Conservation (phyloP, 2,329 filamentous ascomycete genomes). For the Intubia oerlemansii region DNA sequence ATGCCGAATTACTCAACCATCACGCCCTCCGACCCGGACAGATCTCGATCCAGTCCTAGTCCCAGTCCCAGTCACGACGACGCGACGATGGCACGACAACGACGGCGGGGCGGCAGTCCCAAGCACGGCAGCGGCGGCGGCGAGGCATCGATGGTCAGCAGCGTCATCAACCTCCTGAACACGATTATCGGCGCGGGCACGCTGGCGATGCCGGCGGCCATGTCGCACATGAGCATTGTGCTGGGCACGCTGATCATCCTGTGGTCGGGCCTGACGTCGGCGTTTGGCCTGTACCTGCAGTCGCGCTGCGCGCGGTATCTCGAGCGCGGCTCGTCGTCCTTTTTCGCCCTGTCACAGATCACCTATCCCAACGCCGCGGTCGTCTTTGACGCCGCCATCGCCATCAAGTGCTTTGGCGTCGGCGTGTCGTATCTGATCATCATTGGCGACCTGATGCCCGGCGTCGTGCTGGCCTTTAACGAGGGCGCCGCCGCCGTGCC, state of each 20-base stretch:
- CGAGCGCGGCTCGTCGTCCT: constrained; percentile 71
- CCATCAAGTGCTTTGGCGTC: constrained; percentile 94
- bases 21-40: constrained; percentile 18
- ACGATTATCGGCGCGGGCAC: constrained; percentile 93
- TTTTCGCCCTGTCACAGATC: constrained; percentile 91
- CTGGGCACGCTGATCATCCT: constrained; percentile 67
- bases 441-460: constrained; percentile 95
- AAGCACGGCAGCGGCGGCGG: constrained; percentile 55
- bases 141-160: constrained; percentile 73
- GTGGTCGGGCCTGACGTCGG: constrained; percentile 76
- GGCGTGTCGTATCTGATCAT: constrained; percentile 97
- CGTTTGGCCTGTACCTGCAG: constrained; percentile 89
- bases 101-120: constrained; percentile 35
- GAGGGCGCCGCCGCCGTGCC: constrained; percentile 37
- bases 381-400: constrained; percentile 86
- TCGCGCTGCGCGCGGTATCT: constrained; percentile 83
- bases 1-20: constrained; percentile 36
- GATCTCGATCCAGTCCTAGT: constrained; percentile 15
- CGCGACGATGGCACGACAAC: constrained; percentile 25
- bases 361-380: constrained; percentile 94
- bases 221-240: constrained; percentile 87
- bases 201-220: constrained; percentile 81
- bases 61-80: constrained; percentile 18
- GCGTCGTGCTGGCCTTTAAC: constrained; percentile 66
- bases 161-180: constrained; percentile 87